Evolutionary conservation across 306 rosid genomes (phyloP).

Genomic region (Echinosophora koreensis): DNA sequence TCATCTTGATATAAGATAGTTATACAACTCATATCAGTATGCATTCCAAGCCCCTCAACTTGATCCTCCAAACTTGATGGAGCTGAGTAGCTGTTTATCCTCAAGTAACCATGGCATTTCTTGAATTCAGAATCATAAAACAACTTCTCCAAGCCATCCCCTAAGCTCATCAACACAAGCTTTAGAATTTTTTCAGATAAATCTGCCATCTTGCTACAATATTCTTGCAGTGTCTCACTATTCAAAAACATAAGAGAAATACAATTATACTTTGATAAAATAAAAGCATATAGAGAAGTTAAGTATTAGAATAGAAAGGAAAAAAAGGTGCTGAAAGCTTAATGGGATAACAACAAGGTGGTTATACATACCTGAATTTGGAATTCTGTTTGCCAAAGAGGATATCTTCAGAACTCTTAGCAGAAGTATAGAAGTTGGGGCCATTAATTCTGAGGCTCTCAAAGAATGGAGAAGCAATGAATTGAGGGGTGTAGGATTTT

Average conservation of each 20-base stretch:
- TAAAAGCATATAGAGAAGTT: background rate
- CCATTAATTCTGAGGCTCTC: conserved; percentile 91
- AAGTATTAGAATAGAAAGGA: conserved; percentile 10
- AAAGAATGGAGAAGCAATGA: conserved; percentile 98
- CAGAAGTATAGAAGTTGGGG: conserved; percentile 79
- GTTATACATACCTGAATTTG: conserved; percentile 68
- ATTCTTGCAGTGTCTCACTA: conserved; percentile 83
- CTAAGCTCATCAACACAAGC: conserved; percentile 69
- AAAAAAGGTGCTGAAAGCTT: background rate
- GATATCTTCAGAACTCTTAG: conserved; percentile 70
- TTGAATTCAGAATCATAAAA: conserved; percentile 69
- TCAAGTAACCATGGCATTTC: conserved; percentile 84
- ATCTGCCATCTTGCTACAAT: conserved; percentile 86
- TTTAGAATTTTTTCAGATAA: conserved; percentile 67
- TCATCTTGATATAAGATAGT: conserved; percentile 86
- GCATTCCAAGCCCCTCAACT: conserved; percentile 96
- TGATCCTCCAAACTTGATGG: conserved; percentile 54
- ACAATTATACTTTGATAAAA: conserved; percentile 17
- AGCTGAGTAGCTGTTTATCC: conserved; percentile 81
- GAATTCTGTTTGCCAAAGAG: conserved; percentile 62
- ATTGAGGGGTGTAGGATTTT: conserved; percentile 86
- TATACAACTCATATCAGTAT: conserved; percentile 94
- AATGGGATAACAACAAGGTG: background rate
- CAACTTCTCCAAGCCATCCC: conserved; percentile 64
- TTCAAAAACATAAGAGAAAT: conserved; percentile 19